Evolutionary conservation across 345 rosid genomes (phyloP), one percentile per base, ranked within the genome.

Genomic region (Barbarea vulgaris): DNA sequence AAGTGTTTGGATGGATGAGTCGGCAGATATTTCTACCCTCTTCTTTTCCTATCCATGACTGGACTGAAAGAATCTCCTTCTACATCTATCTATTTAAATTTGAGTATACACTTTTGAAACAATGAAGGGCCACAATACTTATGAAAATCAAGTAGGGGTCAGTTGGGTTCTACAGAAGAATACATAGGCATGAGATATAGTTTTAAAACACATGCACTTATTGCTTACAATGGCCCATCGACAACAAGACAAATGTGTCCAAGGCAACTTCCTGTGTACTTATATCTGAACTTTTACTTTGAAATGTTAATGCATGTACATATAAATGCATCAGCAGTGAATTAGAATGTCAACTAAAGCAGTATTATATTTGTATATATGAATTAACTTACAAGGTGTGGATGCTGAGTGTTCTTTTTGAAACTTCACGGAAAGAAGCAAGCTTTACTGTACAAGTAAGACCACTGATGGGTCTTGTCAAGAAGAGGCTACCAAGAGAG

Each of bases 1-100:
- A 68, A 75, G 84, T 83, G 94, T 73, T 85, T 86, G 96, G 85
- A 86, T 88, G 91, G 87, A 92, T 92, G 97, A 92, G 94, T 92
- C 97, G 96, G 94, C 94, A 90, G 97, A 82, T 85, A 85, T 66
- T 90, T 85, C 83, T 80, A 72, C 85, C 87, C 84, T 67, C 89
- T 84, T 84, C 47, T 19, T 70, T 76, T 67, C 60, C 82, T 76
- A 75, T 83, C 96, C 87, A 73, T 86, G 93, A 81, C 82, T 92
- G 93, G 93, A 73, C 96, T 81, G 91, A 84, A 85, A 88, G 87
- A 92, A 92, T 94, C 97, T 87, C 96, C 78, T 77, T 79, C 79
- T 65, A 61, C 31, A 22, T n/a, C 77, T 64, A 58, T 42, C 36
- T 53, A 17, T 50, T 47, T 5, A 1, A 24, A 24, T 24, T 58